Conservation (phyloP, 1,284 basidiomycete species). For the Boletellus sp. region DNA sequence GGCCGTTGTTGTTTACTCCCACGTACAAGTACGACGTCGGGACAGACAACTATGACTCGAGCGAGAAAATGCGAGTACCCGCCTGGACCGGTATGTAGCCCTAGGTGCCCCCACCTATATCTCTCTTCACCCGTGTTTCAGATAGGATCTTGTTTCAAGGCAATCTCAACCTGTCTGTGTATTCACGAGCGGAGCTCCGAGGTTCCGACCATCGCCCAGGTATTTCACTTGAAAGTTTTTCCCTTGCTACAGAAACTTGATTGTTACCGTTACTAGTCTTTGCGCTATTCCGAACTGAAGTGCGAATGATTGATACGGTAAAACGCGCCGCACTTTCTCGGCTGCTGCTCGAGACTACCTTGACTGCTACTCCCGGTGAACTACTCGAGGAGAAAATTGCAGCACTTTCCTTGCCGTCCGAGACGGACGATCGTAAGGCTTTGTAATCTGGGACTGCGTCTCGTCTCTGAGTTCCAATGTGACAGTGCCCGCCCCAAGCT, state of each 20-base stretch:
- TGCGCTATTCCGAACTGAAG: constrained; percentile 74
- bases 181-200: constrained; percentile 76
- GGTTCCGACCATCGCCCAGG: constrained; percentile 95
- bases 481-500: constrained; percentile 75
- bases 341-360: constrained; percentile 61
- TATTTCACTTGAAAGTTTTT: constrained; percentile 23
- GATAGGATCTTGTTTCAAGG: constrained; percentile 92
- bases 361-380: constrained; percentile 57
- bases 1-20: constrained; percentile 82
- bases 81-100: constrained; percentile 86
- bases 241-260: background rate
- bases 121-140: constrained; percentile 28
- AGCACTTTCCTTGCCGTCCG: constrained; percentile 41
- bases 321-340: constrained; percentile 72
- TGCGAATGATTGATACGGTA: constrained; percentile 74
- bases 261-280: constrained; percentile 55
- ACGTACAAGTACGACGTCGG: constrained; percentile 87
- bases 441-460: background rate
- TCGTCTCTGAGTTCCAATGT: constrained; percentile 10
- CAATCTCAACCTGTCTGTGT: constrained; percentile 59
- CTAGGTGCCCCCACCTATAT: background rate
- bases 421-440: constrained; percentile 36
- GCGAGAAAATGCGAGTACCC: constrained; percentile 94
- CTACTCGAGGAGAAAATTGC: constrained; percentile 71
- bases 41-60: constrained; percentile 88